phyloP scores from a whole-genome alignment of 352 stramenopile genomes.

The Phytophthora colocasiae region DNA sequence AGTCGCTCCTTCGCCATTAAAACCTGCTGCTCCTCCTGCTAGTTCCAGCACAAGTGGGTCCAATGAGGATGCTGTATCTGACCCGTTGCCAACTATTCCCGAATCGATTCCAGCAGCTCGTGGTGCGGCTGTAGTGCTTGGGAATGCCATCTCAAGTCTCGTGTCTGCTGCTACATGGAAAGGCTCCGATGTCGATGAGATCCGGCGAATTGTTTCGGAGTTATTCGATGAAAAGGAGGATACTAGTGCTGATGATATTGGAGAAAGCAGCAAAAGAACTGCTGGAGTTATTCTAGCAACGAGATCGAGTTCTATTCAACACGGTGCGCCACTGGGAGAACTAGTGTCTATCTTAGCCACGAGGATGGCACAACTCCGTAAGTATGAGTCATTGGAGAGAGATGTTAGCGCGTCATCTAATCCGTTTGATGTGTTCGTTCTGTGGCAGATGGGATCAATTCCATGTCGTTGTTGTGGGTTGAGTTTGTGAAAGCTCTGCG shows the following conservation, averaged over 20 bases:
- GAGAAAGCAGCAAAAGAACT: slow-evolving; percentile 12
- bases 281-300: slow-evolving; percentile 7
- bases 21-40: slow-evolving; percentile 10
- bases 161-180: slow-evolving; percentile 82
- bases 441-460: slow-evolving; percentile 67
- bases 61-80: not conserved
- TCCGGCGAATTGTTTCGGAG: slow-evolving; percentile 56
- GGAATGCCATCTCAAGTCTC: slow-evolving; percentile 73
- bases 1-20: slow-evolving; percentile 18
- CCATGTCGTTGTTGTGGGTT: slow-evolving; percentile 83
- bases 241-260: slow-evolving; percentile 11
- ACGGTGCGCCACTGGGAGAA: slow-evolving; percentile 68
- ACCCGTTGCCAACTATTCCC: slow-evolving; percentile 26
- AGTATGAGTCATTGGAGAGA: slow-evolving; percentile 3
- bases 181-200: slow-evolving; percentile 71
- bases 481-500: slow-evolving; percentile 84
- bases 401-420: not conserved
- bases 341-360: slow-evolving; percentile 73
- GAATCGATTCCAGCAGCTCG: slow-evolving; percentile 76
- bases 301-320: slow-evolving; percentile 37
- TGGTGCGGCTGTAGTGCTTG: slow-evolving; percentile 74
- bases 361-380: slow-evolving; percentile 77
- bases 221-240: slow-evolving; percentile 60
- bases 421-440: slow-evolving; percentile 18
- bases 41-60: not conserved